Conservation (phyloP, 1,139 yeast species). For the Yamadazyma conglobata region DNA sequence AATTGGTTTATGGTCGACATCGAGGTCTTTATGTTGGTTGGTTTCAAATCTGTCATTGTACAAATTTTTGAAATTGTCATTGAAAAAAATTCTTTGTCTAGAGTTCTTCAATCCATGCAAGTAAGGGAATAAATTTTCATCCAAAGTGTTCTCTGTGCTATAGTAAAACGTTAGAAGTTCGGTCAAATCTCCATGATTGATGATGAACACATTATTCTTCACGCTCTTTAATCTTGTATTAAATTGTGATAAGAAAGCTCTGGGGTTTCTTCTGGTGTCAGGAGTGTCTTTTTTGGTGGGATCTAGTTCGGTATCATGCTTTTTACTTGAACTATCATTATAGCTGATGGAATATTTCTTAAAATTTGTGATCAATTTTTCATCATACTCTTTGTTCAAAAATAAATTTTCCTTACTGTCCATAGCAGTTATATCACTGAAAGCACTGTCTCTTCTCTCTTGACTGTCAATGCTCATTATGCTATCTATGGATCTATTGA, state of each 20-base stretch:
- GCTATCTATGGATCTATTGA: conserved; percentile 15
- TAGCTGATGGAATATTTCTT: conserved; percentile 3
- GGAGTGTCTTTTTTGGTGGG: conserved; percentile 1
- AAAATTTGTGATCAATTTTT: conserved; percentile 2
- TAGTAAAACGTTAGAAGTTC: conserved; percentile 28
- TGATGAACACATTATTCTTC: conserved; percentile 13
- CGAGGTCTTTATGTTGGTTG: conserved; percentile 10
- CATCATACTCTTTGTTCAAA: conserved; percentile 1
- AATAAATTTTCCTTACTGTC: conserved; percentile 13
- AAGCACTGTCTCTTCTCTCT: conserved; percentile 17
- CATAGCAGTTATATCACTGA: conserved; percentile 15
- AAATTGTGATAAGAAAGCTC: conserved; percentile 9
- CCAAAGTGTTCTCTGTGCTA: conserved; percentile 17
- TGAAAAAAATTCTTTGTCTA: conserved; percentile 26
- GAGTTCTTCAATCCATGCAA: conserved; percentile 32
- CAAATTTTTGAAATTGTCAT: conserved; percentile 12
- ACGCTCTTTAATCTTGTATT: conserved; percentile 13
- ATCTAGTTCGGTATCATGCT: background rate
- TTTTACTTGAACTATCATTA: conserved; percentile 2
- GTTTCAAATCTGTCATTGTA: conserved; percentile 12
- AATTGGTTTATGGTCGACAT: conserved; percentile 7
- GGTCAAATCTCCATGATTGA: conserved; percentile 14
- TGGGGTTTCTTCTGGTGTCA: conserved; percentile 1
- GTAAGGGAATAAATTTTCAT: conserved; percentile 31
- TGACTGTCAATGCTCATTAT: conserved; percentile 13